Evolutionary conservation across 352 stramenopile species (phyloP).

Genomic region (Phytophthora megakarya): DNA sequence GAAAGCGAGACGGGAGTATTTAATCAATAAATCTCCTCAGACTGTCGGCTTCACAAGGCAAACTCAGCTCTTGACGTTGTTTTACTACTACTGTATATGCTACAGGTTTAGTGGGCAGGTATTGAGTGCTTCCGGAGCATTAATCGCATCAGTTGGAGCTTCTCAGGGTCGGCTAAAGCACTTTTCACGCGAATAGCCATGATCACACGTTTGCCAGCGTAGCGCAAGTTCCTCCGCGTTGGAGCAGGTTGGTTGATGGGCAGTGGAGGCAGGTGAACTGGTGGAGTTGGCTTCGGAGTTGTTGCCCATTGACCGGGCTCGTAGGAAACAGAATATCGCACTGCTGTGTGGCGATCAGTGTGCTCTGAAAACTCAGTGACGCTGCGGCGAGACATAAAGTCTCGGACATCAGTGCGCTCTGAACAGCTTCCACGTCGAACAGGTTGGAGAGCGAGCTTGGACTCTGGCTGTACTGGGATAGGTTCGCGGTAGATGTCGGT

Average conservation of each 20-base stretch:
- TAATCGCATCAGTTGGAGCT: conserved; percentile 64
- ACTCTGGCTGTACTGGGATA: not conserved
- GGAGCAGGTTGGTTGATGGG: not conserved
- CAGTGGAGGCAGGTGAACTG: not conserved
- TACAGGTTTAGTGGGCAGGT: not conserved
- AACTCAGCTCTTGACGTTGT: conserved; percentile 10
- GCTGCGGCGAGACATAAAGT: conserved; percentile 29
- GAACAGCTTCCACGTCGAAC: not conserved
- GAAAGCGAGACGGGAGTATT: conserved; percentile 61
- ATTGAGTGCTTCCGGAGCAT: conserved; percentile 42
- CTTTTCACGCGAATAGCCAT: conserved; percentile 68
- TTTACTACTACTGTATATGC: not conserved
- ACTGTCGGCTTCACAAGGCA: conserved; percentile 67
- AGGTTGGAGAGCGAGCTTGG: conserved; percentile 5
- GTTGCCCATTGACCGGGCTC: conserved; percentile 25
- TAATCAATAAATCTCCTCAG: conserved; percentile 76
- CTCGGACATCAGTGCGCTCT: conserved; percentile 25
- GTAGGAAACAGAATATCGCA: conserved; percentile 5
- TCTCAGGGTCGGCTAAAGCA: conserved; percentile 47
- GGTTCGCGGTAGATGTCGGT: conserved; percentile 7
- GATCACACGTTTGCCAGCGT: conserved; percentile 71
- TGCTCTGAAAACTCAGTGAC: conserved; percentile 15
- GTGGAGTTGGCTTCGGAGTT: not conserved
- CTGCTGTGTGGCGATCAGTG: not conserved
- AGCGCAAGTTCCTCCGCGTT: conserved; percentile 46